Evolutionary conservation across 805 yeast species (phyloP), one percentile per base, ranked within the genome.

Genomic region (Metschnikowia orientalis): DNA sequence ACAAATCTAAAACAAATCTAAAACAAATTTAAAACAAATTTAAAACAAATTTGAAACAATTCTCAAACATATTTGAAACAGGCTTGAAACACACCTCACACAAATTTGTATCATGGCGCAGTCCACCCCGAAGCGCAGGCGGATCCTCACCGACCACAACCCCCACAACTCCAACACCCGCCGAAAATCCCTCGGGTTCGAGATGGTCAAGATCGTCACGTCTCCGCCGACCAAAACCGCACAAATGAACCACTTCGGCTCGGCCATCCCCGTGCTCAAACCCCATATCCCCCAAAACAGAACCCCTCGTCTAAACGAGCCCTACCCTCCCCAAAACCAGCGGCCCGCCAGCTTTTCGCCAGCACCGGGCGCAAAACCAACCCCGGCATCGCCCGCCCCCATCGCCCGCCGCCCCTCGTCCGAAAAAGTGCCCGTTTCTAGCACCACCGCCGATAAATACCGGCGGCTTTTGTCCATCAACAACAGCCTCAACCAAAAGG

Each of bases 121-220:
- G 33, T 33, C 38, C 11, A 27, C 32, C 10, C 19, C 21, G 14
- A 41, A 38, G 23, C 44, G 44, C 27, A 36, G 50, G 37, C 45
- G 54, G 18, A 48, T 47, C 8, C 42, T 52, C 6, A 38, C 41
- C 14, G 53, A 52, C 12, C 40, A 48, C 11, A 20, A 23, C 11
- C 14, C 28, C 21, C 41, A 44, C 23, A 40, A 27, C 8, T 27
- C 18, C n/a, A 24, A 23, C 21, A 12, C 13, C 6, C 44, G 44
- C 27, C 32, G 50, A 24, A 41, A 42, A 15, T 42, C 50, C 5
- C 34, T 50, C n/a, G 53, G 48, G 6, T 46, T 46, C 28, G 53
- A 44, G 28, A 34, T 50, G 45, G 52, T 37, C 10, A 38, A 42
- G 19, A 49, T 49, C 25, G 38, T 27, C 10, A 9, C 31, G 8